Conservation (phyloP, 2,329 filamentous ascomycete species). For the Thyridium curvatum region DNA sequence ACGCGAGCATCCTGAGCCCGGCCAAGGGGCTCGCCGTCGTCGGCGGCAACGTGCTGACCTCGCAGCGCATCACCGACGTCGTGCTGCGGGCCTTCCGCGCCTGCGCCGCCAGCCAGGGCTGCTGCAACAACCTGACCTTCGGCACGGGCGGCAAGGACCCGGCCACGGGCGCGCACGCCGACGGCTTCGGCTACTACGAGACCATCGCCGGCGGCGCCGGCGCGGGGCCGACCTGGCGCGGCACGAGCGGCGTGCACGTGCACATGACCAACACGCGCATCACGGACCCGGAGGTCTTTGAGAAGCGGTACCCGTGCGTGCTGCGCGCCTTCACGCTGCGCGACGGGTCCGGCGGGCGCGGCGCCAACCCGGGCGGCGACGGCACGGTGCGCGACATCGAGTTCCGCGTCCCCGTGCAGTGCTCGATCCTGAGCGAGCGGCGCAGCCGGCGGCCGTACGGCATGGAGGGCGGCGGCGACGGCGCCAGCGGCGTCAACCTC, state of each 20-base stretch:
- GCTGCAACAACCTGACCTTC: constrained; percentile 25
- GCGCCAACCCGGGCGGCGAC: constrained; percentile 22
- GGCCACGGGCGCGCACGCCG: constrained; percentile 16
- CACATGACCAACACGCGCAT: constrained; percentile 26
- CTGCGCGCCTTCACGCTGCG: constrained; percentile 22
- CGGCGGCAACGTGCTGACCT: constrained; percentile 33
- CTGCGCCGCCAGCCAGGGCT: constrained; percentile 20
- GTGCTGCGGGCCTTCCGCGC: constrained; percentile 21
- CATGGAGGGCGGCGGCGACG: constrained; percentile 21
- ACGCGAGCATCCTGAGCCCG: constrained; percentile 6
- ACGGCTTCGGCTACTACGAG: constrained; percentile 22
- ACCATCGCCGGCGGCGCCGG: constrained; percentile 25
- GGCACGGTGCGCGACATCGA: constrained; percentile 27
- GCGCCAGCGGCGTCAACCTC: constrained; percentile 10
- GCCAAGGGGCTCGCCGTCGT: constrained; percentile 14
- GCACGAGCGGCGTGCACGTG: constrained; percentile 18
- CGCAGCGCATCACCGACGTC: constrained; percentile 24
- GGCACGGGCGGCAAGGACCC: constrained; percentile 10
- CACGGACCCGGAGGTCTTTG: constrained; percentile 25
- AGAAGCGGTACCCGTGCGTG: constrained; percentile 25
- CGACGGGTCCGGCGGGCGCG: constrained; percentile 19
- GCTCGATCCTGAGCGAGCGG: constrained; percentile 27
- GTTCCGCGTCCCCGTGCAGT: constrained; percentile 21
- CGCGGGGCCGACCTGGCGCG: constrained; percentile 20
- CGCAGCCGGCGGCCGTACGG: constrained; percentile 25